Conservation (phyloP, 73 alveolate genomes). For the Tetrahymena thermophila region DNA sequence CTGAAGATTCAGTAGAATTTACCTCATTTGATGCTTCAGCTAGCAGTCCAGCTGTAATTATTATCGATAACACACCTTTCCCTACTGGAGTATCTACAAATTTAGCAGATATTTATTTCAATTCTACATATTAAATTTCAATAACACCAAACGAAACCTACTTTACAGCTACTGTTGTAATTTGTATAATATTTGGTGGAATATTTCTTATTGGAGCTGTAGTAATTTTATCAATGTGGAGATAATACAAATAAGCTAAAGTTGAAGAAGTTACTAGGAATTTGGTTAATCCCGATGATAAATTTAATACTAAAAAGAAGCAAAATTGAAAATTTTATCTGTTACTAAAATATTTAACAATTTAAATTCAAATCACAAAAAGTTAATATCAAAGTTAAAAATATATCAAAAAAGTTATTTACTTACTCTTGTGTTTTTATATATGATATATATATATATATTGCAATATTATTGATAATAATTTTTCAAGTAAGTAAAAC, state of each 20-base stretch:
- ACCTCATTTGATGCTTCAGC: neutral
- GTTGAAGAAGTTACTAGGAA: neutral
- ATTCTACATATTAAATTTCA: neutral
- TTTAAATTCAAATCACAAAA: neutral
- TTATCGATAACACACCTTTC: neutral
- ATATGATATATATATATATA: no score
- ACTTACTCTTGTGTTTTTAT: no score
- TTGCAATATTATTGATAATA: no score
- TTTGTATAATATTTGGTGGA: neutral
- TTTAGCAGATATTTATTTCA: neutral
- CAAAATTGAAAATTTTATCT: neutral
- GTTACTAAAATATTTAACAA: neutral
- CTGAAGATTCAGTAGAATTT: neutral
- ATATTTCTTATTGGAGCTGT: neutral
- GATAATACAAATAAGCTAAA: neutral
- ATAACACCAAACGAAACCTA: neutral
- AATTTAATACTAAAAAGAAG: neutral
- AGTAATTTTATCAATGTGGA: neutral
- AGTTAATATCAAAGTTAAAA: neutral
- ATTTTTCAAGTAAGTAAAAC: no score
- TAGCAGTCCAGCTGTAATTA: neutral
- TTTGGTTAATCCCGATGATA: neutral
- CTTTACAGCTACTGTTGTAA: neutral
- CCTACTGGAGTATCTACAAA: neutral
- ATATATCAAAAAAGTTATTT: no score